Conservation (phyloP, 345 rosid genomes). For the Theobroma cacao region DNA sequence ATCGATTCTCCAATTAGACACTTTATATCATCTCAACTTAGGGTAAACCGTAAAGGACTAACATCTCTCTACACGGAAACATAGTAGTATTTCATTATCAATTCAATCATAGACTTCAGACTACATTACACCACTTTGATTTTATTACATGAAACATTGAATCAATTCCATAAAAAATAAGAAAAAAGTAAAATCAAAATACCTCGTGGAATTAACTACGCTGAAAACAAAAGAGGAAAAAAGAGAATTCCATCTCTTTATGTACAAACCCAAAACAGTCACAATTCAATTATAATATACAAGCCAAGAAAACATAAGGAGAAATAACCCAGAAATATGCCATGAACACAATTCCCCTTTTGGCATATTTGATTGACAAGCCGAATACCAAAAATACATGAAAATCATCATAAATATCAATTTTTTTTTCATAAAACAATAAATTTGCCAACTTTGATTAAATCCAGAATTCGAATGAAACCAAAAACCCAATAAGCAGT, state of each 20-base stretch:
- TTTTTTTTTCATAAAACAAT: not conserved
- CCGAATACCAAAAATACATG: not conserved
- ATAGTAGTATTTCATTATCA: not conserved
- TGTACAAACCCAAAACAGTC: not conserved
- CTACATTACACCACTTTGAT: not conserved
- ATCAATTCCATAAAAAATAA: not conserved
- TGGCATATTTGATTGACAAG: not conserved
- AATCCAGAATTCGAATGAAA: not conserved
- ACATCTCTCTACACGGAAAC: not conserved
- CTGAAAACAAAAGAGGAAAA: not conserved
- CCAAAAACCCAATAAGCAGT: slow-evolving; percentile 1
- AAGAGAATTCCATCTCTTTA: not conserved
- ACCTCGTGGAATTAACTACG: not conserved
- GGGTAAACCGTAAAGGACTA: not conserved
- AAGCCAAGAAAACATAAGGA: not conserved
- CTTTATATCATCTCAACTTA: not conserved
- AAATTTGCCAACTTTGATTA: not conserved
- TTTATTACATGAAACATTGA: not conserved
- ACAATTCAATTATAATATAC: not conserved
- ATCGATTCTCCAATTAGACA: not conserved
- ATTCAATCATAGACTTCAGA: not conserved
- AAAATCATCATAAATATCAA: not conserved
- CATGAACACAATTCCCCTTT: not conserved
- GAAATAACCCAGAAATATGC: not conserved
- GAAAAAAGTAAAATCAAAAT: not conserved